These are phyloP conservation scores for Acacia melanoxylon DNA, from an alignment of 306 rosid genomes.

Conservation along the genomic window DNA sequence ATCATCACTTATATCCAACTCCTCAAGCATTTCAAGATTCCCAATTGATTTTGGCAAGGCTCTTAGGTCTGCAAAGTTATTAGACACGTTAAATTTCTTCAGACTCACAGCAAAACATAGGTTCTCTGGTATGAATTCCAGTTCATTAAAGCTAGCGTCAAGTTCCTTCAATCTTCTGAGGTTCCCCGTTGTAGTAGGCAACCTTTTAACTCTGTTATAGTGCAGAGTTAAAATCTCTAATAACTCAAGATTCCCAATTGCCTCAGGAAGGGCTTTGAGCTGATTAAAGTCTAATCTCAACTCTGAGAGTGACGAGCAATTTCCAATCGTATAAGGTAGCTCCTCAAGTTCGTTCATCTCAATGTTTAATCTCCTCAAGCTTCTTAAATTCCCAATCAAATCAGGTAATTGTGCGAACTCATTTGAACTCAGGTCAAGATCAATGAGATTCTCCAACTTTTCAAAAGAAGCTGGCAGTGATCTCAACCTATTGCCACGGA, in stretches of 20 bases:
- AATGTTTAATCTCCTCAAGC: conserved; percentile 59
- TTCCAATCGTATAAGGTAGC: conserved; percentile 77
- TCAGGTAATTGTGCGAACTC: conserved; percentile 65
- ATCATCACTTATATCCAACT: conserved; percentile 85
- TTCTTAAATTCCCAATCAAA: conserved; percentile 56
- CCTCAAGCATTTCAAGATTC: conserved; percentile 88
- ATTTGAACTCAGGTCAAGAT: conserved; percentile 80
- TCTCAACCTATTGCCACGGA: conserved; percentile 69
- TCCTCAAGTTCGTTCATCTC: conserved; percentile 84
- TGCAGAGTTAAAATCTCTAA: conserved; percentile 76
- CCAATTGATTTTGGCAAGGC: conserved; percentile 84
- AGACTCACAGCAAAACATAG: conserved; percentile 68
- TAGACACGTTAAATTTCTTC: conserved; percentile 66
- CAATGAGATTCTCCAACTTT: conserved; percentile 62
- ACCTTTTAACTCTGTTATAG: conserved; percentile 69
- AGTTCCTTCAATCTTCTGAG: conserved; percentile 73
- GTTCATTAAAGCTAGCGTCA: conserved; percentile 88
- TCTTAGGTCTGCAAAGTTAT: conserved; percentile 84
- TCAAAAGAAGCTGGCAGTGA: conserved; percentile 76
- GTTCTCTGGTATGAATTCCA: conserved; percentile 68
- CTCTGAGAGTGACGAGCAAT: conserved; percentile 61
- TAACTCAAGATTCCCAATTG: conserved; percentile 74
- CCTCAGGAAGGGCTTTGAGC: conserved; percentile 87
- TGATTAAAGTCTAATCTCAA: conserved; percentile 76
- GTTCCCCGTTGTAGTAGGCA: conserved; percentile 76